Conservation (phyloP, 2,329 filamentous ascomycete genomes). For the Diplocarpon mali region DNA sequence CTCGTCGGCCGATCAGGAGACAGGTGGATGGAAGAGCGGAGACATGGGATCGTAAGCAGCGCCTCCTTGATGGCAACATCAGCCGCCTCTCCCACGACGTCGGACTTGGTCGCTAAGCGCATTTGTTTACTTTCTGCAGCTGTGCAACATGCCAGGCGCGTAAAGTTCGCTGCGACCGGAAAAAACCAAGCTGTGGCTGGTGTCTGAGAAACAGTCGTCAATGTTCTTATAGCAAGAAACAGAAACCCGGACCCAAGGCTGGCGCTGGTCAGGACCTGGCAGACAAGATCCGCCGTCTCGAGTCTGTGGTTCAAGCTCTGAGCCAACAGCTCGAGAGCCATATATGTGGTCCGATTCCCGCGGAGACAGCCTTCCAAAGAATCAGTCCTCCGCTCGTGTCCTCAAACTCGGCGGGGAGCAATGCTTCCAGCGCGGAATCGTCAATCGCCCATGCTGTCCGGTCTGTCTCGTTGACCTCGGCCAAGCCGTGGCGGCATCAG, state of each 20-base stretch:
- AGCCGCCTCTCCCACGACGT: background rate
- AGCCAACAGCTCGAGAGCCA: conserved; percentile 1
- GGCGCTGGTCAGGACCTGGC: conserved; percentile 1
- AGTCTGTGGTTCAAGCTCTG: conserved; percentile 1
- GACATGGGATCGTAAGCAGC: background rate
- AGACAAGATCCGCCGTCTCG: conserved; percentile 1
- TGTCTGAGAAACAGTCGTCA: conserved; percentile 1
- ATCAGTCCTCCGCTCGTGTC: background rate
- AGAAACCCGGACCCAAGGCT: conserved; percentile 1
- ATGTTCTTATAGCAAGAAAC: conserved; percentile 4
- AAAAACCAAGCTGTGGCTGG: conserved; percentile 2
- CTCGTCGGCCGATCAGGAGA: conserved; percentile 1
- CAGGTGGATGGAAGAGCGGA: background rate
- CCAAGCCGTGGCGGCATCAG: background rate
- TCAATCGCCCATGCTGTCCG: background rate
- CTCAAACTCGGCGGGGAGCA: background rate
- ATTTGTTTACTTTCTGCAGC: background rate
- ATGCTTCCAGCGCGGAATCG: background rate
- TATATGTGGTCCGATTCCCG: background rate
- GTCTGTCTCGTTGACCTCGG: background rate
- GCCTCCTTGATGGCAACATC: no score
- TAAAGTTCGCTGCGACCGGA: conserved; percentile 2
- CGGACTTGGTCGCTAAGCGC: background rate
- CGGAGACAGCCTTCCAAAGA: background rate
- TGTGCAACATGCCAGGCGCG: conserved; percentile 3